Evolutionary conservation across 345 rosid genomes (phyloP).

Genomic region (Moringa oleifera): DNA sequence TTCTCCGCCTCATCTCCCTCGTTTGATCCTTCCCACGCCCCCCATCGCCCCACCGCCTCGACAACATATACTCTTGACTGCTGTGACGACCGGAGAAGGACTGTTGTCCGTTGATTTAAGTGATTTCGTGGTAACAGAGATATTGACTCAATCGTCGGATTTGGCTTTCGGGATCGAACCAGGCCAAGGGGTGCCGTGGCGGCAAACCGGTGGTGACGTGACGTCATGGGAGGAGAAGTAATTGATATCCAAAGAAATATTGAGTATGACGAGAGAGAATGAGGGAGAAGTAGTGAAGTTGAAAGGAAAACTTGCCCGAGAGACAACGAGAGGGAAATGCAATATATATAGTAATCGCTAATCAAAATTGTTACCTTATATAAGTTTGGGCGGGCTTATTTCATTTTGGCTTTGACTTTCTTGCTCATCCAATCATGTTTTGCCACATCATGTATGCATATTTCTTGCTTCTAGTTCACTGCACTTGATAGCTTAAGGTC

Average conservation of each 20-base stretch:
- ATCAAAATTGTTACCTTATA: too few species aligned
- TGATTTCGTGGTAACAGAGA: constrained; percentile 22
- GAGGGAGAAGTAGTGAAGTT: too few species aligned
- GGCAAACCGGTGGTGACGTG: constrained; percentile 43
- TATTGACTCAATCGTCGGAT: constrained; percentile 20
- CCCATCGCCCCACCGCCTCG: constrained; percentile 29
- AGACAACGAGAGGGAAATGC: too few species aligned
- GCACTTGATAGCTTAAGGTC: too few species aligned
- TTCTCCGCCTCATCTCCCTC: constrained; percentile 24
- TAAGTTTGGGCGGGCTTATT: too few species aligned
- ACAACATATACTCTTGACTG: constrained; percentile 20
- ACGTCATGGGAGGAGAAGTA: constrained; percentile 33
- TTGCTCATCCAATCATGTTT: too few species aligned
- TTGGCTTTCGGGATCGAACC: constrained; percentile 21
- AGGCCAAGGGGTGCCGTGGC: constrained; percentile 15
- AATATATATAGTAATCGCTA: too few species aligned
- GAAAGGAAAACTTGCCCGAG: too few species aligned
- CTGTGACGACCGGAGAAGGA: constrained; percentile 30
- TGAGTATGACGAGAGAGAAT: neutral
- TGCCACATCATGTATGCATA: too few species aligned
- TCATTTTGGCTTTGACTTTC: too few species aligned
- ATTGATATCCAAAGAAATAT: too few species aligned
- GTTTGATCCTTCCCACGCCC: constrained; percentile 36
- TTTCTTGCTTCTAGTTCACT: too few species aligned
- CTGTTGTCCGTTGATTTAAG: constrained; percentile 20